These are phyloP conservation scores for Leucocoprinus leucothites DNA, from an alignment of 768 basidiomycete species.

Conservation along the genomic window DNA sequence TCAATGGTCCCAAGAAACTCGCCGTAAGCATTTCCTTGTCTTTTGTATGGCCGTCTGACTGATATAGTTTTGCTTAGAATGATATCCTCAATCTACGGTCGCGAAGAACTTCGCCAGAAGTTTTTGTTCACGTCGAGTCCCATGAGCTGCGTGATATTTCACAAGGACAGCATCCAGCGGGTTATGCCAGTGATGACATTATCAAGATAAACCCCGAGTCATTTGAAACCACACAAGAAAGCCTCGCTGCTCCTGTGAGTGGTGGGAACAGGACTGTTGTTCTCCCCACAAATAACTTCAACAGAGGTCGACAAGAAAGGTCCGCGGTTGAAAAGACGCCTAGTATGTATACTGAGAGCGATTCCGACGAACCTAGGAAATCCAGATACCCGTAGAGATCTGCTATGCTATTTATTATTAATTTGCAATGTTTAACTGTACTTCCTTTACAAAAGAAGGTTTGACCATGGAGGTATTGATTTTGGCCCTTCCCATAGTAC, in stretches of 20 bases:
- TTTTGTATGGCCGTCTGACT: not conserved
- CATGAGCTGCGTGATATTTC: constrained; percentile 15
- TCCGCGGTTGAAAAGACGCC: not conserved
- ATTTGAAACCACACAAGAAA: not conserved
- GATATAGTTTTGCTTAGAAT: not conserved
- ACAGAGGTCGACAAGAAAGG: not conserved
- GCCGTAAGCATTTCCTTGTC: not conserved
- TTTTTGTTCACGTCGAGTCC: constrained; percentile 22
- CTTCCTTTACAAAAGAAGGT: too few species aligned
- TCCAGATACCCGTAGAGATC: not conserved
- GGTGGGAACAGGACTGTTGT: not conserved
- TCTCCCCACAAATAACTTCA: not conserved
- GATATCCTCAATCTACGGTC: not conserved
- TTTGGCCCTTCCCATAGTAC: too few species aligned
- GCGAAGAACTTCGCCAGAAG: constrained; percentile 12
- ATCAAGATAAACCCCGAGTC: not conserved
- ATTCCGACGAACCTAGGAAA: not conserved
- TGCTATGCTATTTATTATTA: too few species aligned
- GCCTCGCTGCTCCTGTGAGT: not conserved
- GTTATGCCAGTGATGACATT: not conserved
- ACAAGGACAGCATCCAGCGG: not conserved
- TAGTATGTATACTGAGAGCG: not conserved
- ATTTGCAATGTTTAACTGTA: too few species aligned
- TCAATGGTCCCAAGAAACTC: not conserved
- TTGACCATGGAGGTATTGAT: too few species aligned